Conservation (phyloP, 2,329 filamentous ascomycete species). For the Colletotrichum nymphaeae region DNA sequence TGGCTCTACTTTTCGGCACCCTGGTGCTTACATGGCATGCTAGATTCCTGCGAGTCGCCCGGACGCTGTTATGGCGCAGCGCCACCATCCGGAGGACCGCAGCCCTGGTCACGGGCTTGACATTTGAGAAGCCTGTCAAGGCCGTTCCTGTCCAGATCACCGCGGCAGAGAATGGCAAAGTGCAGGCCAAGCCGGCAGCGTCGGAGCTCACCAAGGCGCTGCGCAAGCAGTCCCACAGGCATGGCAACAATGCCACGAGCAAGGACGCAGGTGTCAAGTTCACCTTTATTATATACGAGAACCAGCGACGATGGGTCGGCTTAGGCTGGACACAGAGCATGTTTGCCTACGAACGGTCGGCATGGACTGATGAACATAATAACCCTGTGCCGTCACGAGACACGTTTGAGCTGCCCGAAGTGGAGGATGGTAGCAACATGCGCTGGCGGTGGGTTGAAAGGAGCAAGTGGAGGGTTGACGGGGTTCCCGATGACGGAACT, state of each 20-base stretch:
- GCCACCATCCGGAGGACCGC: slow-evolving; percentile 76
- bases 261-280: slow-evolving; percentile 87
- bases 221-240: slow-evolving; percentile 42
- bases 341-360: slow-evolving; percentile 87
- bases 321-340: slow-evolving; percentile 94
- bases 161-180: slow-evolving; percentile 30
- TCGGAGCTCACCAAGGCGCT: slow-evolving; percentile 61
- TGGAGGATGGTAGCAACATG: slow-evolving; percentile 69
- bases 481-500: slow-evolving; percentile 65
- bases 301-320: slow-evolving; percentile 94
- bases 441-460: slow-evolving; percentile 83
- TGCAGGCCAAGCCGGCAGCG: slow-evolving; percentile 48
- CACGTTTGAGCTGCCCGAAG: slow-evolving; percentile 71
- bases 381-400: slow-evolving; percentile 83
- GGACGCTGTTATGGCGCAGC: slow-evolving; percentile 92
- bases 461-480: slow-evolving; percentile 89
- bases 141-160: slow-evolving; percentile 36
- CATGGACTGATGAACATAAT: slow-evolving; percentile 97
- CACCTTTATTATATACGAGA: slow-evolving; percentile 96
- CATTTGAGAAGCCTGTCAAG: slow-evolving; percentile 68
- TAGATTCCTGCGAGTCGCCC: slow-evolving; percentile 83
- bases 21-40: slow-evolving; percentile 93
- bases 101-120: slow-evolving; percentile 81
- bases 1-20: slow-evolving; percentile 88
- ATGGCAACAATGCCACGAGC: slow-evolving; percentile 49